These are phyloP conservation scores for Neonectria ditissima DNA, from an alignment of 2,329 filamentous ascomycete species.

Conservation along the genomic window DNA sequence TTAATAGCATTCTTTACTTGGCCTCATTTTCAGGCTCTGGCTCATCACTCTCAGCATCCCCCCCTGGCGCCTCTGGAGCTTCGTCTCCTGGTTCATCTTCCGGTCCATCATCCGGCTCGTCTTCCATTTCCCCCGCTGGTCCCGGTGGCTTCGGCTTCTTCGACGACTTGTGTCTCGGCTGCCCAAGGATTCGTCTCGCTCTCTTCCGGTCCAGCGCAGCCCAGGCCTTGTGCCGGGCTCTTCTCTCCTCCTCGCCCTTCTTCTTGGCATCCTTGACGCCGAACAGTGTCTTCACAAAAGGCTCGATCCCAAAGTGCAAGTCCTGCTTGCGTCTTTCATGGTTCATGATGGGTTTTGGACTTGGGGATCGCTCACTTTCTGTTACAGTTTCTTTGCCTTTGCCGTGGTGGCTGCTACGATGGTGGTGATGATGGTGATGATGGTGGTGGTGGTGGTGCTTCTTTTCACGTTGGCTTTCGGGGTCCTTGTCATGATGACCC, in stretches of 20 bases:
- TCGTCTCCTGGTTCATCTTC: neutral
- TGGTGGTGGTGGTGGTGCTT: neutral
- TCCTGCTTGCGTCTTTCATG: conserved; percentile 20
- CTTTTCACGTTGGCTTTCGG: neutral
- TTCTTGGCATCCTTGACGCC: conserved; percentile 8
- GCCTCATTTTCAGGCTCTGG: neutral
- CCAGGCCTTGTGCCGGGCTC: conserved; percentile 11
- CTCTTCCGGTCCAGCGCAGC: neutral
- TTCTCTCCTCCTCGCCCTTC: conserved; percentile 1
- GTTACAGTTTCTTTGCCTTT: neutral
- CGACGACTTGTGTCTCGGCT: no score
- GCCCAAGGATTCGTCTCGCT: neutral
- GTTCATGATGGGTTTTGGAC: conserved; percentile 7
- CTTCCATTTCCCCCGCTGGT: neutral
- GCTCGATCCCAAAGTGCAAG: conserved; percentile 21
- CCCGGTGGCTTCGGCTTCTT: no score
- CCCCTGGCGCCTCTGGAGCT: neutral
- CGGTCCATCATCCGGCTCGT: neutral
- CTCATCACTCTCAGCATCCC: neutral
- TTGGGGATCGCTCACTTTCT: neutral
- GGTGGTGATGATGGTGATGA: neutral
- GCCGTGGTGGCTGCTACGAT: neutral
- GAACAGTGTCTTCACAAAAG: conserved; percentile 9
- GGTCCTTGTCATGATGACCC: neutral
- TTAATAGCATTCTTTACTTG: neutral